Conservation (phyloP, 2,329 filamentous ascomycete genomes). For the Phialophora chinensis region DNA sequence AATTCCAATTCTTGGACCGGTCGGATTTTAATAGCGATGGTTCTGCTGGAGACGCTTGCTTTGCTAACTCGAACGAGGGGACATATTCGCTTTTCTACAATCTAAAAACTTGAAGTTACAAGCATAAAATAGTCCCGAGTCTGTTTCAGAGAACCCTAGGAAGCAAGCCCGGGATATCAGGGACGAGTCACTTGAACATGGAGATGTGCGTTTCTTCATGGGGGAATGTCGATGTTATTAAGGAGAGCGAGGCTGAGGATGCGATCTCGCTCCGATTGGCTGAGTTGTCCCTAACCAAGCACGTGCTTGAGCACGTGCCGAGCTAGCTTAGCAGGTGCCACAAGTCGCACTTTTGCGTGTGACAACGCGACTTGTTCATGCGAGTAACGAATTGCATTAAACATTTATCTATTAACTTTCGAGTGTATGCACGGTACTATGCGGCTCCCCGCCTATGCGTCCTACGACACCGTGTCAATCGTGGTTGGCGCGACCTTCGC, state of each 20-base stretch:
- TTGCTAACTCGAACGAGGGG: background rate
- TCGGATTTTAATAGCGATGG: background rate
- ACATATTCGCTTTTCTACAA: background rate
- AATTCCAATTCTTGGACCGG: background rate
- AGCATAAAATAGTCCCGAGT: background rate
- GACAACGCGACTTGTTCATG: background rate
- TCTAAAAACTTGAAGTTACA: background rate
- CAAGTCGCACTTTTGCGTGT: background rate
- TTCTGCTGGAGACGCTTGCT: background rate
- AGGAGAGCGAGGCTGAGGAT: background rate
- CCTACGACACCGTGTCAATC: background rate
- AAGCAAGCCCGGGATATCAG: background rate
- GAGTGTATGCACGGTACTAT: background rate
- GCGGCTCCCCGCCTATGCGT: background rate
- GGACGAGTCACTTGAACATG: background rate
- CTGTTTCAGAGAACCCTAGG: too few species aligned
- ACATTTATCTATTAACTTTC: background rate
- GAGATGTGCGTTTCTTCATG: constrained; percentile 13
- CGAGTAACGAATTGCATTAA: background rate
- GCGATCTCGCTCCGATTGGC: background rate
- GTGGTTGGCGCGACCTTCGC: constrained; percentile 2
- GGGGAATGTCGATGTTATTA: background rate
- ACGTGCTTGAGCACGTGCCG: background rate
- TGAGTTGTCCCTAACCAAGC: too few species aligned
- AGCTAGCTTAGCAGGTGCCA: background rate